Evolutionary conservation across 345 rosid species (phyloP).

Genomic region (Populus alba): DNA sequence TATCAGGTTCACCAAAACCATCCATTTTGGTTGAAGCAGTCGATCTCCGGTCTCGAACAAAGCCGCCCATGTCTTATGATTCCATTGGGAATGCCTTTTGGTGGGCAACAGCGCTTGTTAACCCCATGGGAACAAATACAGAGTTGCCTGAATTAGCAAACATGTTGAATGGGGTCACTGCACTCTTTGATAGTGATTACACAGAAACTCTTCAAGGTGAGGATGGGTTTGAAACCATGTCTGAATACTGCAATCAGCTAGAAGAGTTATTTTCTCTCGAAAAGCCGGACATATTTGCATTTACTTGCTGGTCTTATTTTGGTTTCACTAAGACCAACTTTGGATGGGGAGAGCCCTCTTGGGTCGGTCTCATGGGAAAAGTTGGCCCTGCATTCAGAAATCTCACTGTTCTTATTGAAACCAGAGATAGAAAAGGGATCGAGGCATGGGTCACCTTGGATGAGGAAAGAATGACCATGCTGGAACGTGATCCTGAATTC

Average conservation of each 20-base stretch:
- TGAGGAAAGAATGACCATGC: background rate
- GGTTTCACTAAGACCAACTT: slow-evolving; percentile 7
- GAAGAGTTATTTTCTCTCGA: slow-evolving; percentile 13
- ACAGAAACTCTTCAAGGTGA: slow-evolving; percentile 15
- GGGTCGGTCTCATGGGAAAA: slow-evolving; percentile 19
- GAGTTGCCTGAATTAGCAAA: background rate
- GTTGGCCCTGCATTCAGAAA: slow-evolving; percentile 17
- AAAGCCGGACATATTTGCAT: slow-evolving; percentile 18
- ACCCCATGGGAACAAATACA: background rate
- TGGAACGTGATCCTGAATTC: slow-evolving; percentile 20
- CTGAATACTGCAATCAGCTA: slow-evolving; percentile 14
- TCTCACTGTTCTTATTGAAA: slow-evolving; percentile 8
- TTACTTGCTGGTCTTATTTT: slow-evolving; percentile 11
- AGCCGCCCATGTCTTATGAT: slow-evolving; percentile 20
- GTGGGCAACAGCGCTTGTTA: slow-evolving; percentile 12
- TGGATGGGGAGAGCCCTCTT: slow-evolving; percentile 24
- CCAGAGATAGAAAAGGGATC: slow-evolving; percentile 15
- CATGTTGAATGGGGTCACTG: background rate
- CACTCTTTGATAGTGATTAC: slow-evolving; percentile 4
- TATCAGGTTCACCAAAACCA: background rate
- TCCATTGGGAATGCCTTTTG: slow-evolving; percentile 12
- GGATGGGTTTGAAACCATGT: slow-evolving; percentile 16
- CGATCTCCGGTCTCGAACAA: slow-evolving; percentile 19
- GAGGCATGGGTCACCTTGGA: slow-evolving; percentile 31
- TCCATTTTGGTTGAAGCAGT: slow-evolving; percentile 21